These are phyloP conservation scores for Lojkania enalia DNA, from an alignment of 2,329 filamentous ascomycete genomes.

Conservation along the genomic window DNA sequence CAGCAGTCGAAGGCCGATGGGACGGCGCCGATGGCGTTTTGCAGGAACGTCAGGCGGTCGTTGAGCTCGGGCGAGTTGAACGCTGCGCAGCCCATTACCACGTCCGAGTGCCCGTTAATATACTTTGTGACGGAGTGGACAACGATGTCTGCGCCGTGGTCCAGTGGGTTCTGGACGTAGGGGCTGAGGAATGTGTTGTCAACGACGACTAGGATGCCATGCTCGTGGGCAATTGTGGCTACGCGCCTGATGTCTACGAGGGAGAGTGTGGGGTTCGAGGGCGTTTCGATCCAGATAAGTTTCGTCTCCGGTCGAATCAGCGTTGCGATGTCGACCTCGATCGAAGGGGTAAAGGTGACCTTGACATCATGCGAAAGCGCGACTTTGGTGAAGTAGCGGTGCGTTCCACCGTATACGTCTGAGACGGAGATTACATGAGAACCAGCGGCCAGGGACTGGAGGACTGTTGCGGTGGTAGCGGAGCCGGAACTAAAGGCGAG, in stretches of 20 bases:
- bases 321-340: constrained; percentile 82
- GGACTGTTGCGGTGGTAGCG: constrained; percentile 87
- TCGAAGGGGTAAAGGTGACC: constrained; percentile 91
- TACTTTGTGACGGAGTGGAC: constrained; percentile 98
- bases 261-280: constrained; percentile 90
- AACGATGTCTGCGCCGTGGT: constrained; percentile 94
- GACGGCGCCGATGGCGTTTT: constrained; percentile 96
- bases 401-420: constrained; percentile 96
- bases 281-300: constrained; percentile 95
- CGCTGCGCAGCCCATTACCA: constrained; percentile 95
- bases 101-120: constrained; percentile 96
- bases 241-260: constrained; percentile 92
- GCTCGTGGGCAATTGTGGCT: constrained; percentile 77
- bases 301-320: constrained; percentile 89
- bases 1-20: constrained; percentile 96
- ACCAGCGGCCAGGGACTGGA: constrained; percentile 87
- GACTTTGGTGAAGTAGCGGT: constrained; percentile 98
- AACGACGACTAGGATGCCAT: constrained; percentile 93
- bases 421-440: constrained; percentile 96
- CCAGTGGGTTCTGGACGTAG: constrained; percentile 94
- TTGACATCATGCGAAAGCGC: constrained; percentile 90
- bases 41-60: constrained; percentile 80
- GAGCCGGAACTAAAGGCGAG: constrained; percentile 94
- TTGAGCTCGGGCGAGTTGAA: constrained; percentile 86
- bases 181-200: constrained; percentile 98